phyloP scores from a whole-genome alignment of 1,139 yeast genomes.

The Wickerhamiella infanticola region DNA sequence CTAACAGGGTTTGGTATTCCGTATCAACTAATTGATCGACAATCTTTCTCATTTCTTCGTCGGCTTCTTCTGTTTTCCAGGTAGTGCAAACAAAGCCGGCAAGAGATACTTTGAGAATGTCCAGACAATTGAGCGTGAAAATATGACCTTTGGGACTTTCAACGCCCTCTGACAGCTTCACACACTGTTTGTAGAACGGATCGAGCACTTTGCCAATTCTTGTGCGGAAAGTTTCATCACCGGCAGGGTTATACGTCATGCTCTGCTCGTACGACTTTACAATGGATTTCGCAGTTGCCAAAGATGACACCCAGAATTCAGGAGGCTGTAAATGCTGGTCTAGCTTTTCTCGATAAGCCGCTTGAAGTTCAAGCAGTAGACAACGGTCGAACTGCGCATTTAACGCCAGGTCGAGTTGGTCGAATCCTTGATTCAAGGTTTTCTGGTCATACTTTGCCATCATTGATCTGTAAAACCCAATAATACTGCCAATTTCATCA shows the following conservation, averaged over 20 bases:
- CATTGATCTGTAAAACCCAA: constrained; percentile 58
- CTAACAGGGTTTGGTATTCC: constrained; percentile 17
- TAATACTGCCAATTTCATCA: constrained; percentile 43
- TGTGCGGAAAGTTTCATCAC: constrained; percentile 18
- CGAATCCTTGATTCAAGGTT: constrained; percentile 16
- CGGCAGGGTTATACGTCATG: constrained; percentile 17
- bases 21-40: constrained; percentile 19
- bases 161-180: constrained; percentile 18
- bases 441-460: constrained; percentile 32
- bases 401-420: constrained; percentile 17
- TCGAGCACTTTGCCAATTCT: constrained; percentile 22
- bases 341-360: constrained; percentile 7
- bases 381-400: constrained; percentile 21
- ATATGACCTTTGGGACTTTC: constrained; percentile 18
- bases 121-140: constrained; percentile 25
- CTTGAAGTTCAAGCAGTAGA: constrained; percentile 16
- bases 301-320: constrained; percentile 22
- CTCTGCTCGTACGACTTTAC: constrained; percentile 24
- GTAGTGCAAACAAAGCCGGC: constrained; percentile 20
- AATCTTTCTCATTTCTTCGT: constrained; percentile 18
- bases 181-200: constrained; percentile 24
- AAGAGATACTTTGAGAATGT: constrained; percentile 20
- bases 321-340: constrained; percentile 24
- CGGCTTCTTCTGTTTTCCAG: constrained; percentile 22
- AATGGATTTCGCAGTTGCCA: constrained; percentile 22